Base-by-base conservation (phyloP, 176 grass and related monocot genomes). In the Puccinellia tenuiflora region DNA sequence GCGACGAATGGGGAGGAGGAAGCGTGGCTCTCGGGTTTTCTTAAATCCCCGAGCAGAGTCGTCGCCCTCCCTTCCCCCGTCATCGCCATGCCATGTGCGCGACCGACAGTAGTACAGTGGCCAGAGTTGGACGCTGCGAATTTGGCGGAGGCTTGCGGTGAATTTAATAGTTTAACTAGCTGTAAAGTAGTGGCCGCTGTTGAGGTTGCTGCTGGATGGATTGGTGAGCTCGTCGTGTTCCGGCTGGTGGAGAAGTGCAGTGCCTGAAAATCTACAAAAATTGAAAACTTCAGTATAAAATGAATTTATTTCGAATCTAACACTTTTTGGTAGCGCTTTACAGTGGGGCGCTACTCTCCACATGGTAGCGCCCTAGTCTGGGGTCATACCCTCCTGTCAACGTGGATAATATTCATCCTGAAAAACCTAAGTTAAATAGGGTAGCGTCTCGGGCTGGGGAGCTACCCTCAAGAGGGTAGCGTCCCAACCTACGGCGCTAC, bases 61-160 rank as follows among this genome's bases (percentile, higher is more conserved):
- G 26, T 74, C 71, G 60, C 59, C 66, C 7, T n/a, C 65, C 35
- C 67, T 24, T 1, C 35, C 20, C 22, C 39, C 68, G 68, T 46
- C 57, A 60, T 60, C 22, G 40, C 42, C 42, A 13, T 45, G 42
- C 42, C 69, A 73, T 73, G 69, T 73, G 69, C 69, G n/a, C 39
- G 69, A 73, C 69, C 69, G 69, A 48, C 69, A 70, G 67, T 16
- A 70, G n/a, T 16, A 70, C 38, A 70, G 67, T 70, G 13, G n/a
- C 12, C 66, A 14, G 67, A 69, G 66, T 20, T 66, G 38, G 38
- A 22, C 1, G 37, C 66, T 5, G 66, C 66, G 37, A 69, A 40
- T 24, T 14, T 0, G 65, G 11, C 34, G 67, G 5, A 26, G 14
- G 66, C 6, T 42, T 7, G 67, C 67, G n/a, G 67, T 70, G 38